Conservation (phyloP, 2,329 filamentous ascomycete species). For the Hypomyces perniciosus region DNA sequence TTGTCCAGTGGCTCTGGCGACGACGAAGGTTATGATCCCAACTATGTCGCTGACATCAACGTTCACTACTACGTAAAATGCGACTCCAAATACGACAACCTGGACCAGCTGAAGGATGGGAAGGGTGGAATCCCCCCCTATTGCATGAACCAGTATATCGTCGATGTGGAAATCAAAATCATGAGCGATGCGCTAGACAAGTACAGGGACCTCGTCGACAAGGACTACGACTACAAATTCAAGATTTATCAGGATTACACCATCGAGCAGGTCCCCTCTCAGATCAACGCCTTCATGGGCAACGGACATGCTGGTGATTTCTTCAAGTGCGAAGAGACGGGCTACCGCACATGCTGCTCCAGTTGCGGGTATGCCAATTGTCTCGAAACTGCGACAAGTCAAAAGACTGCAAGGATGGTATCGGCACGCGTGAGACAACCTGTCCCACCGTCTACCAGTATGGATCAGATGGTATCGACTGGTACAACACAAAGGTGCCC, state of each 20-base stretch:
- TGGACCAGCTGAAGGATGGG: constrained; percentile 14
- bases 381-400: constrained; percentile 5
- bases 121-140: constrained; percentile 10
- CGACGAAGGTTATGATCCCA: not conserved
- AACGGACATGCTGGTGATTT: constrained; percentile 10
- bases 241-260: constrained; percentile 12
- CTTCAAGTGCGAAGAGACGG: constrained; percentile 12
- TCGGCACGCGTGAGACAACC: not conserved
- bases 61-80: constrained; percentile 1
- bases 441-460: constrained; percentile 13
- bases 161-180: constrained; percentile 10
- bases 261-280: constrained; percentile 7
- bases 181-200: constrained; percentile 10
- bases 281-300: constrained; percentile 12
- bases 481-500: not conserved
- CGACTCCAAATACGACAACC: constrained; percentile 18
- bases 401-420: constrained; percentile 5
- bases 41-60: not conserved
- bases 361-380: constrained; percentile 7
- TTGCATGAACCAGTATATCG: constrained; percentile 13
- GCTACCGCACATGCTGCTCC: constrained; percentile 7
- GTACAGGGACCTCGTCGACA: constrained; percentile 12
- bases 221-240: constrained; percentile 15
- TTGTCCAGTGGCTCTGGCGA: not conserved
- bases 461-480: not conserved